A percentile compares a stretch with the other conserved stretches of the same genome.
These are phyloP conservation scores for Astrothelium macrocarpum DNA, from an alignment of 495 filamentous ascomycete species.

Conservation along the genomic window DNA sequence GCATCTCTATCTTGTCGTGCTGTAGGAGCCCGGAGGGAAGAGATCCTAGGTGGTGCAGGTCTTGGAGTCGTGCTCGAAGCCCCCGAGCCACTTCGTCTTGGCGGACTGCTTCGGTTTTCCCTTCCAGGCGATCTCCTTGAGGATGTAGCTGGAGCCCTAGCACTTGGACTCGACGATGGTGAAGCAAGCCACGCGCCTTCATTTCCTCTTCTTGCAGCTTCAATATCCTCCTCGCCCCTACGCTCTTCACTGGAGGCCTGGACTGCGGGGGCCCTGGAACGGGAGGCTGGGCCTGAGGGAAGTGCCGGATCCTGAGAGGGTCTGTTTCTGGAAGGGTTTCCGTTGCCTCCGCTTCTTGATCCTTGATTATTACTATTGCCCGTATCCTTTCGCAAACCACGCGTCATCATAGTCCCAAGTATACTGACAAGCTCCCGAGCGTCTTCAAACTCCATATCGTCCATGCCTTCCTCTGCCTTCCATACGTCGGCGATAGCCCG, in stretches of 20 bases:
- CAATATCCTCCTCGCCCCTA: background rate
- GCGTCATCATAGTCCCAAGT: slow-evolving; percentile 38
- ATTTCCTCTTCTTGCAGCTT: background rate
- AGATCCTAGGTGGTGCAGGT: background rate
- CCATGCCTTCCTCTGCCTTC: slow-evolving; percentile 80
- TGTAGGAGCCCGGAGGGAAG: background rate
- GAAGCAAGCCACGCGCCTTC: background rate
- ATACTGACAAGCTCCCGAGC: slow-evolving; percentile 39
- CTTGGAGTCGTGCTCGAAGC: background rate
- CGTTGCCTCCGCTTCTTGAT: background rate
- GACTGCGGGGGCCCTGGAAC: no score
- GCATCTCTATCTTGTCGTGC: background rate
- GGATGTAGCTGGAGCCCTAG: background rate
- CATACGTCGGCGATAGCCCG: slow-evolving; percentile 84
- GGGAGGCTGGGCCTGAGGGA: no score
- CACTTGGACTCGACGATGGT: background rate
- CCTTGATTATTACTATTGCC: background rate
- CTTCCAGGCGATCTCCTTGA: background rate
- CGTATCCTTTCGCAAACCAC: slow-evolving; percentile 22
- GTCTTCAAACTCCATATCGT: slow-evolving; percentile 60
- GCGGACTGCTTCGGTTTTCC: background rate
- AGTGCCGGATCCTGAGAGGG: no score
- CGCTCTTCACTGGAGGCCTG: background rate
- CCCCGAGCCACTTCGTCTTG: background rate
- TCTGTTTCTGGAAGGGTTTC: background rate